Percentiles rank a stretch among this genome's conserved stretches.
These are phyloP conservation scores for Mytilinidion resinicola DNA, from an alignment of 495 filamentous ascomycete species.

Conservation along the genomic window DNA sequence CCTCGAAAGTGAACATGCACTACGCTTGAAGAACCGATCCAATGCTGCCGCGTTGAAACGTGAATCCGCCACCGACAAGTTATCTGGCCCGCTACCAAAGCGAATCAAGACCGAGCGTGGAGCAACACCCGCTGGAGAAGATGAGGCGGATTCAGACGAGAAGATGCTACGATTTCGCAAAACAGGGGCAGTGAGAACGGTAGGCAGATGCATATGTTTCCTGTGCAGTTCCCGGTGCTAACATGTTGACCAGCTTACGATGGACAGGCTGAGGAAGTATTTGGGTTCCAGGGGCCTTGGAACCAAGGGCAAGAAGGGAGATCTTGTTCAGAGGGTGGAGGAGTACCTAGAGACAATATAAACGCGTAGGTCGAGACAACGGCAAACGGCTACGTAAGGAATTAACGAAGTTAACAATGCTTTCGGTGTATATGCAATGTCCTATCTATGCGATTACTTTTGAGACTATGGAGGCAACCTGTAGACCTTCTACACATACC, in stretches of 20 bases:
- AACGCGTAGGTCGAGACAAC: too few species aligned
- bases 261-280: slow-evolving; percentile 64
- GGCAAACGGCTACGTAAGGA: too few species aligned
- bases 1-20: slow-evolving; percentile 48
- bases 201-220: too few species aligned
- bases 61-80: neutral
- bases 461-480: too few species aligned
- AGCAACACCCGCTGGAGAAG: slow-evolving; percentile 34
- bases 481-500: neutral
- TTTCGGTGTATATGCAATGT: too few species aligned
- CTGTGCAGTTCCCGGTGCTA: neutral
- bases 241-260: slow-evolving; percentile 48
- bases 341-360: slow-evolving; percentile 55
- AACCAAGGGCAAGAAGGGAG: slow-evolving; percentile 65
- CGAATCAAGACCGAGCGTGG: slow-evolving; percentile 39
- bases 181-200: slow-evolving; percentile 31
- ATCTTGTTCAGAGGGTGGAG: slow-evolving; percentile 72
- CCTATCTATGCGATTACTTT: too few species aligned
- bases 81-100: slow-evolving; percentile 38
- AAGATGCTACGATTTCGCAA: slow-evolving; percentile 58
- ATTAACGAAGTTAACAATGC: too few species aligned
- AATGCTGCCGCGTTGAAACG: slow-evolving; percentile 10
- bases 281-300: slow-evolving; percentile 55
- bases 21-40: slow-evolving; percentile 37
- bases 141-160: slow-evolving; percentile 38